Percentiles rank a stretch among this genome's conserved stretches.
Evolutionary conservation across 2,329 filamentous ascomycete species (phyloP).

Genomic region (Ceratocystis papillata): DNA sequence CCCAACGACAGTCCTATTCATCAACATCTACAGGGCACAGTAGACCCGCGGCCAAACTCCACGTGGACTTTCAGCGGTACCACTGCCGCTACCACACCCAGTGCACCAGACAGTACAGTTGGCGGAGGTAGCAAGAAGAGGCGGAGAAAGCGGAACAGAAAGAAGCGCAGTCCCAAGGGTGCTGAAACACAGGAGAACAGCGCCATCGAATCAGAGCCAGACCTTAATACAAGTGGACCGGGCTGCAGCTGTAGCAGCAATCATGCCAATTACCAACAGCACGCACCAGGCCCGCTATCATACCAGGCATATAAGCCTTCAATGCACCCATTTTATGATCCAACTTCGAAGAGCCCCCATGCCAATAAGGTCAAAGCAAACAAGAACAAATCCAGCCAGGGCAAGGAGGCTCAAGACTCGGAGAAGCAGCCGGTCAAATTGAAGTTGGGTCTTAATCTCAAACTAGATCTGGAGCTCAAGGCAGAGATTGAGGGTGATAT

Average conservation of each 20-base stretch:
- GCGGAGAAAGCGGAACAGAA: not conserved
- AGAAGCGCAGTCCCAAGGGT: not conserved
- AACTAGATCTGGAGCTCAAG: constrained; percentile 68
- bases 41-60: not conserved
- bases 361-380: constrained; percentile 14
- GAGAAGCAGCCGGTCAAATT: constrained; percentile 32
- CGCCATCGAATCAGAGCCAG: not conserved
- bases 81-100: not conserved
- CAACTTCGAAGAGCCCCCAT: not conserved
- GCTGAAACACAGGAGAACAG: not conserved
- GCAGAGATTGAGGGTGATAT: constrained; percentile 67
- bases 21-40: not conserved
- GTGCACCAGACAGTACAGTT: not conserved
- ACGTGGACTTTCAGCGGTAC: constrained; percentile 16
- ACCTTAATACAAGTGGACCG: not conserved
- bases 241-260: not conserved
- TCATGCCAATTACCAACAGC: too few species aligned
- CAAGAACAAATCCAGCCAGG: constrained; percentile 2
- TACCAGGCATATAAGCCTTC: not conserved
- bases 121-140: not conserved
- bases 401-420: not conserved
- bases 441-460: constrained; percentile 61
- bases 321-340: not conserved
- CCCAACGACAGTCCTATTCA: not conserved
- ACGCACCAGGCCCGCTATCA: not conserved